Evolutionary conservation across 179 eudicot genomes (phyloP).

Genomic region (Dionaea muscipula): DNA sequence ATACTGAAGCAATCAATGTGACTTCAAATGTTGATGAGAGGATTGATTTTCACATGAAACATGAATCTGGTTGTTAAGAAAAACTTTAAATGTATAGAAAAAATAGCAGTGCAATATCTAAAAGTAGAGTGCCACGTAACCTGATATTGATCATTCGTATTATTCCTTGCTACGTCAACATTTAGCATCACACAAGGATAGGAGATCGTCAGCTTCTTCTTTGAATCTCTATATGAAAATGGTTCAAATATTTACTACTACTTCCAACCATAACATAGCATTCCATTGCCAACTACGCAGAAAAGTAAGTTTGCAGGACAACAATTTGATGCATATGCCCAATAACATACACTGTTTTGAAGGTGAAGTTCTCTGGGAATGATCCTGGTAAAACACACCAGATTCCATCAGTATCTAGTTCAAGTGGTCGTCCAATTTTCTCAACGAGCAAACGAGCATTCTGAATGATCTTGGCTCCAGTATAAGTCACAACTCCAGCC

Average conservation of each 20-base stretch:
- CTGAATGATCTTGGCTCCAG: slow-evolving; percentile 97
- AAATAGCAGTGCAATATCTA: not conserved
- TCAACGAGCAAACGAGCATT: slow-evolving; percentile 91
- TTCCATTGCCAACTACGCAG: not conserved
- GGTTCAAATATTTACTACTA: slow-evolving; percentile 6
- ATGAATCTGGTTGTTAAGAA: not conserved
- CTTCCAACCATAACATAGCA: slow-evolving; percentile 4
- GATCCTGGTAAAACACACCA: slow-evolving; percentile 98
- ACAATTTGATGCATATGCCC: not conserved
- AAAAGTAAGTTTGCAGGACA: not conserved
- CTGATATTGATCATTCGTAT: slow-evolving; percentile 97
- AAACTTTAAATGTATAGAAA: not conserved
- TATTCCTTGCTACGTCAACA: slow-evolving; percentile 92
- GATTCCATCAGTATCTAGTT: slow-evolving; percentile 94
- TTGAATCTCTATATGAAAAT: slow-evolving; percentile 48
- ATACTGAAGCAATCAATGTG: slow-evolving; percentile 1
- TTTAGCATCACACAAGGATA: slow-evolving; percentile 99
- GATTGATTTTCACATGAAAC: not conserved
- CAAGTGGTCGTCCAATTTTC: slow-evolving; percentile 93
- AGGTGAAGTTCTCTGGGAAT: slow-evolving; percentile 92
- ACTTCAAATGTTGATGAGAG: not conserved
- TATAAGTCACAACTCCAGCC: slow-evolving; percentile 98
- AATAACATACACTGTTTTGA: slow-evolving; percentile 59
- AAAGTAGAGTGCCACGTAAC: slow-evolving; percentile 25
- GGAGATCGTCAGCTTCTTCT: slow-evolving; percentile 90